Evolutionary conservation across 257 asterid species (phyloP).

Genomic region (Solanum chiquidenum): DNA sequence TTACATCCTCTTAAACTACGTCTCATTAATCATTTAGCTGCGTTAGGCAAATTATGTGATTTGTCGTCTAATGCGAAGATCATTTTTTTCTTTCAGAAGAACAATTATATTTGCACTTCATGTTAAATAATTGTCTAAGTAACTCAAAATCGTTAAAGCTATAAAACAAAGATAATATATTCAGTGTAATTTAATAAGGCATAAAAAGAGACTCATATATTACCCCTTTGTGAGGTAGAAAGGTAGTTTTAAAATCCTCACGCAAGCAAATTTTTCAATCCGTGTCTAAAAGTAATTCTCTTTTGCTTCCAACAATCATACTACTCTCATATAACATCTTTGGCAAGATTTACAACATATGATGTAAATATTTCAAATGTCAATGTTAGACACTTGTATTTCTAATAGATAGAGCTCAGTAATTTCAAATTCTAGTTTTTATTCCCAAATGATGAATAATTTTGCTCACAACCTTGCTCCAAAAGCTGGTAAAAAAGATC

Average conservation of each 20-base stretch:
- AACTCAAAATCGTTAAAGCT: too few species aligned
- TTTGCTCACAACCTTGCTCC: neutral
- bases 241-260: neutral
- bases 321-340: neutral
- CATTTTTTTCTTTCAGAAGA: neutral
- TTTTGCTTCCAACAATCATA: neutral
- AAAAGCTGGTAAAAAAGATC: neutral
- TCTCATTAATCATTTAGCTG: neutral
- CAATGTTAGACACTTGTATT: neutral
- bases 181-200: too few species aligned
- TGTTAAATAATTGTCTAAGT: neutral
- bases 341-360: neutral
- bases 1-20: neutral
- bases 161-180: too few species aligned
- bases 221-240: neutral
- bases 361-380: neutral
- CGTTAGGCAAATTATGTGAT: neutral
- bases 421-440: neutral
- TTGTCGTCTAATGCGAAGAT: neutral
- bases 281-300: neutral
- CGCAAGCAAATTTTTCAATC: neutral
- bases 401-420: neutral
- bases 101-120: neutral
- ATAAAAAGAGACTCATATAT: neutral
- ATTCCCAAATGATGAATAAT: neutral